Base-by-base conservation (phyloP, 805 yeast genomes). In the Nakazawaea siamensis region DNA sequence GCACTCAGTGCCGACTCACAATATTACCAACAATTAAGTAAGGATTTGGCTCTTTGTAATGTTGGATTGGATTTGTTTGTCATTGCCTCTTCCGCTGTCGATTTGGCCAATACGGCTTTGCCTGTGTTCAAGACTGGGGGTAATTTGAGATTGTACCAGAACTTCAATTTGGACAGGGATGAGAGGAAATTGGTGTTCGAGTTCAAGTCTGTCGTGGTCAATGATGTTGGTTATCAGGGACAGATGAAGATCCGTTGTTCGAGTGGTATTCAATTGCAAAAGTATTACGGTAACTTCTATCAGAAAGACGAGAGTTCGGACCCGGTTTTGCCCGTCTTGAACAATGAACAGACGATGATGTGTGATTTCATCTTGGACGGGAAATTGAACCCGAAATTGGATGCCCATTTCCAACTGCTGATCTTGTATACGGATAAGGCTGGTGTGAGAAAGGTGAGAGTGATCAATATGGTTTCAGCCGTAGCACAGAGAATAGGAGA, bases 371-470 rank as follows among this genome's bases (percentile, higher is more conserved):
- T 68, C 31, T 81, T 84, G 49, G 96, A 87, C 50, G 86, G 86
- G 3, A 75, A 74, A 41, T 62, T 86, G 23, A 73, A 77, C 39
- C 64, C 81, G 2, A 74, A 74, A 41, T 66, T 70, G 25, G 96
- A 87, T 54, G 82, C 85, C 16, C 92, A 86, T 54, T 85, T 90
- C 63, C 98, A 92, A 58, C 81, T 84, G 2, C 97, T 97, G 0
- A 46, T 92, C 18, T 61, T 92, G 37, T 90, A 87, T 53, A 88
- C 97, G 0, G 82, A 86, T 31, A 50, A 66, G 2, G 66, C 67
- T 31, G 98, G 98, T 16, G 58, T 66, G 7, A 65, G 97, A 44
- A 80, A 84, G 47, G 90, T 92, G 12, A 70, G 98, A 42, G 87
- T 87, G n/a, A 70, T 83, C 32, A 92, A 92, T 50, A 62, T 76